phyloP scores from a whole-genome alignment of 148 eudicot genomes.

The Amaranthus hypochondriacus region DNA sequence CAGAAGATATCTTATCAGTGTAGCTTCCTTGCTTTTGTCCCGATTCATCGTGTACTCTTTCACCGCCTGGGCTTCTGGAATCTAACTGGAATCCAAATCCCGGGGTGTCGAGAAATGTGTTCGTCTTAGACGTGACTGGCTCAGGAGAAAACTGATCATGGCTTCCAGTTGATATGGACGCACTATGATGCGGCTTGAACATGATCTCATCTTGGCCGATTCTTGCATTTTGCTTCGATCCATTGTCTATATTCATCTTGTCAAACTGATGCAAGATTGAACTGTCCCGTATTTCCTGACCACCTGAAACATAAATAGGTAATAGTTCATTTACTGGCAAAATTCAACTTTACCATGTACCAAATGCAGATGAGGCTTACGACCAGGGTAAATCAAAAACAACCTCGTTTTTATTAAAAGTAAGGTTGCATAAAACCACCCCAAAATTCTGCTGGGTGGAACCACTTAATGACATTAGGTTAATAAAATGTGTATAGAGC shows the following conservation, averaged over 20 bases:
- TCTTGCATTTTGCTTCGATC: background rate
- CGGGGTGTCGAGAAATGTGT: background rate
- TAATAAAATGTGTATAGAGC: too few relatives aligned
- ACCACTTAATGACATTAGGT: too few relatives aligned
- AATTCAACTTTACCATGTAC: too few relatives aligned
- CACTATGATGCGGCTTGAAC: constrained; percentile 17
- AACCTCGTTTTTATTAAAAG: too few relatives aligned
- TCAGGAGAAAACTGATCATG: constrained; percentile 53
- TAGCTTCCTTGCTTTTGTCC: constrained; percentile 22
- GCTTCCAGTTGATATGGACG: constrained; percentile 33
- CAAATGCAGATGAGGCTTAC: too few relatives aligned
- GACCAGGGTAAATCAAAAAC: too few relatives aligned
- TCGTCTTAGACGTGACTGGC: constrained; percentile 17
- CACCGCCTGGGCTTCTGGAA: constrained; percentile 2
- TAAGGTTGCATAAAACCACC: too few relatives aligned
- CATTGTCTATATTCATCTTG: constrained; percentile 37
- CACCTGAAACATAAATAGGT: constrained; percentile 21
- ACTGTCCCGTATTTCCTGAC: constrained; percentile 36
- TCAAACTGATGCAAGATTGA: constrained; percentile 41
- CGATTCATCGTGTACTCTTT: background rate
- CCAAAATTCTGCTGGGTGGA: too few relatives aligned
- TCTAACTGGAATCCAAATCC: constrained; percentile 16
- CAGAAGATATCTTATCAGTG: constrained; percentile 24
- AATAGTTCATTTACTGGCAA: background rate
- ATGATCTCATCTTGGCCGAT: constrained; percentile 18